Evolutionary conservation across 2,329 filamentous ascomycete genomes (phyloP).

Genomic region (Aspergillus glaucus): DNA sequence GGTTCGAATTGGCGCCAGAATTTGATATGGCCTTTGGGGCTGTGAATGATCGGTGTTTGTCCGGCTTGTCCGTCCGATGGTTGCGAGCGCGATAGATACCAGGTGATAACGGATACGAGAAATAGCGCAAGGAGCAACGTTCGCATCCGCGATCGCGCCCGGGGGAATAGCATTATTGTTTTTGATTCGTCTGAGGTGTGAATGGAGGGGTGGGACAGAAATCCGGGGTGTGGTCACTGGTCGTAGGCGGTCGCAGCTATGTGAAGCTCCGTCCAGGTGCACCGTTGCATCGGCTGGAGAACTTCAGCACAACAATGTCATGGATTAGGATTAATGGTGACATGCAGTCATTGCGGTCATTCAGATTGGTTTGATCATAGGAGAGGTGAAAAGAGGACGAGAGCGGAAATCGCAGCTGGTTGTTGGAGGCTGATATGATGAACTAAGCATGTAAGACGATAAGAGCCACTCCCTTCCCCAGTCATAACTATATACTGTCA

Average conservation of each 20-base stretch:
- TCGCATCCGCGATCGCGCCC: constrained; percentile 12
- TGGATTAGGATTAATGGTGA: no score
- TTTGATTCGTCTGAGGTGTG: not conserved
- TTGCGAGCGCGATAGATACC: constrained; percentile 12
- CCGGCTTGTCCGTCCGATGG: not conserved
- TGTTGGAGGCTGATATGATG: no score
- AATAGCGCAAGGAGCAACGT: constrained; percentile 12
- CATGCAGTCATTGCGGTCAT: not conserved
- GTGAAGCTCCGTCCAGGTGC: not conserved
- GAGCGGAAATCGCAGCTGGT: no score
- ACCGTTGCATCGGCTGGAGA: not conserved
- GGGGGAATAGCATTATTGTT: constrained; percentile 11
- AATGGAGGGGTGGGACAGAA: not conserved
- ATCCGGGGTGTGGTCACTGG: no score
- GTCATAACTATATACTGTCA: no score
- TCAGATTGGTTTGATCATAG: not conserved
- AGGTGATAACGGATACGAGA: constrained; percentile 9
- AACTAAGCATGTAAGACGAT: no score
- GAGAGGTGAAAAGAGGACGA: not conserved
- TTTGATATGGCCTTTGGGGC: constrained; percentile 15
- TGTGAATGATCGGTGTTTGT: not conserved
- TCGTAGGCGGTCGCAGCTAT: not conserved
- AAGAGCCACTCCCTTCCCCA: no score
- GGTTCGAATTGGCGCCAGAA: constrained; percentile 32
- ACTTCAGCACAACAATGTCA: no score